Evolutionary conservation across 2,329 filamentous ascomycete genomes (phyloP).

Genomic region (Trichoderma oligosporum): DNA sequence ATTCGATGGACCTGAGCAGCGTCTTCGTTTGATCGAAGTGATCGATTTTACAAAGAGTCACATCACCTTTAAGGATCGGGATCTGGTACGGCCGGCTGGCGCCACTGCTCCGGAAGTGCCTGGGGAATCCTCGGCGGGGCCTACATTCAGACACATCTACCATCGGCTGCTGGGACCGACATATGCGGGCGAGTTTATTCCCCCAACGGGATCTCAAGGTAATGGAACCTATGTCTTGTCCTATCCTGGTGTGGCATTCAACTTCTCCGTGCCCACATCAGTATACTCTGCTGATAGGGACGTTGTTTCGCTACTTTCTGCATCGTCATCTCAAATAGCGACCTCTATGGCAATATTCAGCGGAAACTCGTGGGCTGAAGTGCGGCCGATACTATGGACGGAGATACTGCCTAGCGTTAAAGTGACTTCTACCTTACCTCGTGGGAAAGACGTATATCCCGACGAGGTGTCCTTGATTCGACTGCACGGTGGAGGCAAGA

Average conservation of each 20-base stretch:
- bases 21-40: conserved; percentile 85
- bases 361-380: conserved; percentile 86
- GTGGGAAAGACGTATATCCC: conserved; percentile 73
- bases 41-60: conserved; percentile 82
- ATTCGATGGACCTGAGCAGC: conserved; percentile 91
- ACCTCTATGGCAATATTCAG: conserved; percentile 87
- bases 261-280: conserved; percentile 72
- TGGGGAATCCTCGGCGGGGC: conserved; percentile 48
- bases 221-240: conserved; percentile 83
- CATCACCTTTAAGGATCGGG: conserved; percentile 74
- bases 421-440: conserved; percentile 62
- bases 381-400: conserved; percentile 71
- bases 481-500: conserved; percentile 70
- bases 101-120: conserved; percentile 31
- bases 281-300: conserved; percentile 74
- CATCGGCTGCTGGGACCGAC: conserved; percentile 90
- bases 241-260: conserved; percentile 91
- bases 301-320: conserved; percentile 80
- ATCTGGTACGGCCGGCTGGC: conserved; percentile 65
- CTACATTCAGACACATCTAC: conserved; percentile 85
- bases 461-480: conserved; percentile 82
- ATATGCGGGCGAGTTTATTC: conserved; percentile 87
- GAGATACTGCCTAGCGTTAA: conserved; percentile 70
- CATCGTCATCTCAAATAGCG: conserved; percentile 70
- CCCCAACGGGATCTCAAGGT: conserved; percentile 51